Conservation (phyloP, 805 yeast genomes). For the Lachancea mirantina region DNA sequence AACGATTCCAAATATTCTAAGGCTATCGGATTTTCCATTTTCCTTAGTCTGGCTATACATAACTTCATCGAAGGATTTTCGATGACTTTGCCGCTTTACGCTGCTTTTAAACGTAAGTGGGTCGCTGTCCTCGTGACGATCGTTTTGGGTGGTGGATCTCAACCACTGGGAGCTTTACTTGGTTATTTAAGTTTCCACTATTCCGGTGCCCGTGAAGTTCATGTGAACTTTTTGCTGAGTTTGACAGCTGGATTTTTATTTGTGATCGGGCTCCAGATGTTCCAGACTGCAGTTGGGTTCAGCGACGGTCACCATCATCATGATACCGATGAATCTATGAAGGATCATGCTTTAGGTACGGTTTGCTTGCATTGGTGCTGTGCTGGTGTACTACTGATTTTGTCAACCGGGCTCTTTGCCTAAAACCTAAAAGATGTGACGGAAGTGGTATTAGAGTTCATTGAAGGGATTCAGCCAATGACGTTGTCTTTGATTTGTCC, state of each 20-base stretch:
- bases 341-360: constrained; percentile 29
- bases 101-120: constrained; percentile 56
- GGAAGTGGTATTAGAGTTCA: too few species aligned
- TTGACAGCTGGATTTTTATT: constrained; percentile 78
- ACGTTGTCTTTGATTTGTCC: neutral
- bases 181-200: constrained; percentile 49
- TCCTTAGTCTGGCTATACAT: constrained; percentile 79
- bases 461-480: too few species aligned
- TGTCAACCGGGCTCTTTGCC: constrained; percentile 13
- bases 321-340: constrained; percentile 20
- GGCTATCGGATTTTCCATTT: constrained; percentile 67
- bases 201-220: constrained; percentile 31
- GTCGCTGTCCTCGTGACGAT: constrained; percentile 63
- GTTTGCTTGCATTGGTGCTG: constrained; percentile 32
- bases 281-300: constrained; percentile 71
- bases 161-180: constrained; percentile 79
- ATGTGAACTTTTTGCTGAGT: constrained; percentile 44
- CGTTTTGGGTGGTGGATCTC: constrained; percentile 73
- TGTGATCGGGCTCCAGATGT: constrained; percentile 80
- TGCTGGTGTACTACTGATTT: constrained; percentile 26
- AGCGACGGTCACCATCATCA: constrained; percentile 56
- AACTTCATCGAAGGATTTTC: constrained; percentile 92
- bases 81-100: constrained; percentile 83
- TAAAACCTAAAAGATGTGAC: neutral
- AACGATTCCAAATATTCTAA: constrained; percentile 38